Evolutionary conservation across 2,329 filamentous ascomycete species (phyloP), one percentile per base, ranked within the genome.

Genomic region (Epichloe festucae): DNA sequence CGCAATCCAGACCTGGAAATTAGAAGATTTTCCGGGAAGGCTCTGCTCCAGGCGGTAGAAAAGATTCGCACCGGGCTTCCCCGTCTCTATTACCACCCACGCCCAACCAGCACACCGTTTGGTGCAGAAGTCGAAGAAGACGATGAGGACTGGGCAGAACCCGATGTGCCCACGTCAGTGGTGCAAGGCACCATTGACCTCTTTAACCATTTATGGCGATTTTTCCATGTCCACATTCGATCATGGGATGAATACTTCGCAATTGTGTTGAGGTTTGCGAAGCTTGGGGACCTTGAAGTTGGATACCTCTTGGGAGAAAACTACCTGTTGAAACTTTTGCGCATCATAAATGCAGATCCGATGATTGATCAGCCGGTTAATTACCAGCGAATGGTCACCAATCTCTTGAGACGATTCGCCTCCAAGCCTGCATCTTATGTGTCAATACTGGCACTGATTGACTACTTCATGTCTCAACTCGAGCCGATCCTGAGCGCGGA

Each of bases 161-260:
- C n/a, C 21, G n/a, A 15, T 12, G 23, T 50, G 15, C 53, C 46
- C 11, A 49, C 17, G 35, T 49, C 48, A 17, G 52, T 53, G 23
- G 21, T 77, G 21, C 59, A 64, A 27, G 62, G 64, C 2, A 64
- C 69, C 4, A 64, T 81, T 41, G 58, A 60, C 17, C 67, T 79
- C 21, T 71, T 89, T 48, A 68, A 72, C 34, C 64, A 72, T 21
- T 64, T 87, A 3, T 88, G 81, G 78, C 68, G 75, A 3, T 70
- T 67, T n/a, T 80, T 89, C 52, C 80, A 87, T 54, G 65, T 70
- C 3, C 71, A 76, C 45, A 69, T 80, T 31, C 78, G 82, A 52
- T 77, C 85, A 3, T 93, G 87, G 87, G 78, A 82, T 42, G 86
- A 91, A 59, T 84, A 84, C 53, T 91, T 91, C 62, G 76, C 77